Conservation (phyloP, 345 rosid species). For the Luvunga scandens region DNA sequence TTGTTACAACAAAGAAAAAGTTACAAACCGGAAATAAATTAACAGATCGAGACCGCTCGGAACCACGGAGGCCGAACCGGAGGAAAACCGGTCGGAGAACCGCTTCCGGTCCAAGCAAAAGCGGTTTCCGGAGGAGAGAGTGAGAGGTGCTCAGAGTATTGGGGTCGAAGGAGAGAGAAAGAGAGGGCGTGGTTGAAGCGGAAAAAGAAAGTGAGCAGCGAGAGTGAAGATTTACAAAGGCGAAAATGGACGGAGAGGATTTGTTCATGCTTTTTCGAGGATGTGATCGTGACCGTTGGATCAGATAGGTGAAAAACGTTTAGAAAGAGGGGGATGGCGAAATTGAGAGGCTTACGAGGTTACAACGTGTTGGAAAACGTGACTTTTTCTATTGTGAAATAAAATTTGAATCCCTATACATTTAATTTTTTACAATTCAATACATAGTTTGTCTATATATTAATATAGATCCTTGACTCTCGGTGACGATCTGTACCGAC, state of each 20-base stretch:
- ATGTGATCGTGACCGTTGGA: constrained; percentile 5
- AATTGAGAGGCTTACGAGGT: too few relatives aligned
- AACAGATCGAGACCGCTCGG: constrained; percentile 13
- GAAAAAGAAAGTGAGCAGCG: neutral
- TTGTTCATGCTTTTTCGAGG: neutral
- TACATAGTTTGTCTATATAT: too few relatives aligned
- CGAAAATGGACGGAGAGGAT: constrained; percentile 16
- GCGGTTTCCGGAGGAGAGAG: constrained; percentile 2
- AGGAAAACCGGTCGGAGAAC: constrained; percentile 1
- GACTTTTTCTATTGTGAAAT: too few relatives aligned
- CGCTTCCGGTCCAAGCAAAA: neutral
- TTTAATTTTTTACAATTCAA: too few relatives aligned
- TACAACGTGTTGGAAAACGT: too few relatives aligned
- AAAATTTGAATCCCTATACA: too few relatives aligned
- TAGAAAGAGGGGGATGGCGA: too few relatives aligned
- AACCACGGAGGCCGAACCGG: neutral
- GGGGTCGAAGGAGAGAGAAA: neutral
- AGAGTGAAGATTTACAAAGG: neutral
- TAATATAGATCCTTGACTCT: too few relatives aligned
- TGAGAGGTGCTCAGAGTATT: too few relatives aligned
- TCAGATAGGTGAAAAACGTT: neutral
- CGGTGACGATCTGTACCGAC: too few relatives aligned
- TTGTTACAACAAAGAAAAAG: neutral
- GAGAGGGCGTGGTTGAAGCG: neutral
- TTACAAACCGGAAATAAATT: neutral